Evolutionary conservation across 805 yeast species (phyloP).

Genomic region (Barnettozyma botsteinii): DNA sequence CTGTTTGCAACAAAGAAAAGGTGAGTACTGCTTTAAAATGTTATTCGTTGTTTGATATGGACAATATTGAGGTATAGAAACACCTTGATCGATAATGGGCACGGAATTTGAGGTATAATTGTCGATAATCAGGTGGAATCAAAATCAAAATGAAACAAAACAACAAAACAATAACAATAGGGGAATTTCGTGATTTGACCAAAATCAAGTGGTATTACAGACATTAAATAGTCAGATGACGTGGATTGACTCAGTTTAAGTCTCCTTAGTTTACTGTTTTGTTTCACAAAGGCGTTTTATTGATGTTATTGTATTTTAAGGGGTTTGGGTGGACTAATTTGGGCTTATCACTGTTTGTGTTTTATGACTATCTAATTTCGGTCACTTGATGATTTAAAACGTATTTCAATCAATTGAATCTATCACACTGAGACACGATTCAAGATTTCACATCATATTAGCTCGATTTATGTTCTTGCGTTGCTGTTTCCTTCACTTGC

Average conservation of each 20-base stretch:
- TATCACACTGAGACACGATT: too few species aligned
- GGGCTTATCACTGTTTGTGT: background rate
- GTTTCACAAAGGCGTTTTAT: too few species aligned
- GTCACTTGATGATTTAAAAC: background rate
- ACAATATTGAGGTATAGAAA: too few species aligned
- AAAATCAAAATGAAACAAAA: background rate
- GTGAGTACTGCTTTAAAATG: background rate
- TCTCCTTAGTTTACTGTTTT: background rate
- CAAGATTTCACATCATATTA: too few species aligned
- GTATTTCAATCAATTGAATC: too few species aligned
- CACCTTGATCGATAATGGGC: too few species aligned
- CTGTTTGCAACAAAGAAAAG: background rate
- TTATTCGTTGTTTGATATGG: too few species aligned
- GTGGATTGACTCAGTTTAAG: background rate
- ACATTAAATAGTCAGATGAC: background rate
- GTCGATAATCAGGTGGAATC: background rate
- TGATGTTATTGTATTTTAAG: background rate
- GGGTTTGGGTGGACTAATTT: background rate
- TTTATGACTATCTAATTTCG: background rate
- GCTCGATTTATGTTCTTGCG: too few species aligned
- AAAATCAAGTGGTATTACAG: background rate
- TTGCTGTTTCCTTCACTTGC: background rate
- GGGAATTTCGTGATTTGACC: background rate
- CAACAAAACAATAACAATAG: constrained; percentile 1
- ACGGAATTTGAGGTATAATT: background rate